Conservation (phyloP, 306 rosid species). For the Prunus mume region DNA sequence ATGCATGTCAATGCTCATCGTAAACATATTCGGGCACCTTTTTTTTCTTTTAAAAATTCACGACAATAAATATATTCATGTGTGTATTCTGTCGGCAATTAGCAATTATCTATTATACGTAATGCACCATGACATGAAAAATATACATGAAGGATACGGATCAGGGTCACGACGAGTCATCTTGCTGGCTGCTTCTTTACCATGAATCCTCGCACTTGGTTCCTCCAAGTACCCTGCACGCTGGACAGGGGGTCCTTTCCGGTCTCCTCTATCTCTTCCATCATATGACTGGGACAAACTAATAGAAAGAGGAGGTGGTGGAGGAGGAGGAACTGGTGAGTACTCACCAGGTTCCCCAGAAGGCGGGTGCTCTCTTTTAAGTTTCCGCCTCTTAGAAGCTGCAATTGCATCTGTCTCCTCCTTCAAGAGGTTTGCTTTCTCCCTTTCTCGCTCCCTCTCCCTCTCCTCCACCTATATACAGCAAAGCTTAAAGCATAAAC, state of each 20-base stretch:
- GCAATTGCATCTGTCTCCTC: conserved; percentile 76
- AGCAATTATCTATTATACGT: neutral
- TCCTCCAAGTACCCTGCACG: conserved; percentile 78
- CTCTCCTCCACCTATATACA: conserved; percentile 49
- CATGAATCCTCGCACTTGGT: conserved; percentile 68
- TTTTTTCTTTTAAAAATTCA: too few relatives aligned
- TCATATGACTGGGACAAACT: conserved; percentile 70
- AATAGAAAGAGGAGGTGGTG: conserved; percentile 52
- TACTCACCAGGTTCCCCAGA: conserved; percentile 84
- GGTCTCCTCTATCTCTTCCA: conserved; percentile 89
- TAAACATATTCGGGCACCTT: too few relatives aligned
- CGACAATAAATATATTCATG: neutral
- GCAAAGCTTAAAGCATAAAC: neutral
- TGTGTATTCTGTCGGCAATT: neutral
- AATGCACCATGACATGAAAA: conserved; percentile 7
- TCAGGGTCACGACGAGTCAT: conserved; percentile 86
- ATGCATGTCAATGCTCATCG: neutral
- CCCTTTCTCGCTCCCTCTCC: conserved; percentile 69
- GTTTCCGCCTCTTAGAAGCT: conserved; percentile 87
- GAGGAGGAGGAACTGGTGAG: conserved; percentile 81
- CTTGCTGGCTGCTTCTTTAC: conserved; percentile 77
- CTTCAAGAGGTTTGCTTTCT: conserved; percentile 68
- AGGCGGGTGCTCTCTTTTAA: conserved; percentile 83
- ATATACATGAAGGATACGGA: conserved; percentile 66
- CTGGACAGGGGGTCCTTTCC: conserved; percentile 69